Evolutionary conservation across 202 grass and related monocot genomes (phyloP).

Genomic region (Musa balbisiana): DNA sequence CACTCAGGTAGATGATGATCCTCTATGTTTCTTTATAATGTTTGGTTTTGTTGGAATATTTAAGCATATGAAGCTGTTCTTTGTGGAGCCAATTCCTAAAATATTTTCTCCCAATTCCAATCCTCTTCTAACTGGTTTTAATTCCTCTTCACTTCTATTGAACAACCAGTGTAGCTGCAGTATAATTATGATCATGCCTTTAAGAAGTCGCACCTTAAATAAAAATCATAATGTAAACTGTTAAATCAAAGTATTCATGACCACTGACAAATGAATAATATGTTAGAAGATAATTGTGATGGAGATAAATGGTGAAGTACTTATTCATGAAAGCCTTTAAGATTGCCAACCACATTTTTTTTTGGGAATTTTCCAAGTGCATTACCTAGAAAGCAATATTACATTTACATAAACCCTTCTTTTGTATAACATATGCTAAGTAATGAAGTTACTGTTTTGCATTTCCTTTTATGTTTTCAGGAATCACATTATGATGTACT

Average conservation of each 20-base stretch:
- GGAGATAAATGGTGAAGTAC: too few relatives aligned
- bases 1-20: background rate
- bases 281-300: too few relatives aligned
- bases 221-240: background rate
- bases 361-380: too few relatives aligned
- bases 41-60: background rate
- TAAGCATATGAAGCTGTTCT: background rate
- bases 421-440: too few relatives aligned
- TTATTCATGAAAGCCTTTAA: too few relatives aligned
- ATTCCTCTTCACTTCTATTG: background rate
- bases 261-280: too few relatives aligned
- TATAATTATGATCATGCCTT: background rate
- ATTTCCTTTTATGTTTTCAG: too few relatives aligned
- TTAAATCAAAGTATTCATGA: background rate
- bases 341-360: too few relatives aligned
- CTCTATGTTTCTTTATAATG: background rate
- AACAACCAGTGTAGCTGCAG: background rate
- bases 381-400: too few relatives aligned
- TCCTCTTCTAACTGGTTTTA: background rate
- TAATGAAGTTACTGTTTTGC: too few relatives aligned
- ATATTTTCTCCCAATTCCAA: background rate
- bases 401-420: too few relatives aligned
- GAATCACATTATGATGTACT: too few relatives aligned
- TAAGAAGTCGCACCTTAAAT: background rate
- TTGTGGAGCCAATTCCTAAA: background rate